Percentiles rank a stretch among this genome's conserved stretches.
Conservation (phyloP, 495 filamentous ascomycete genomes). For the Apiosordaria backusii region DNA sequence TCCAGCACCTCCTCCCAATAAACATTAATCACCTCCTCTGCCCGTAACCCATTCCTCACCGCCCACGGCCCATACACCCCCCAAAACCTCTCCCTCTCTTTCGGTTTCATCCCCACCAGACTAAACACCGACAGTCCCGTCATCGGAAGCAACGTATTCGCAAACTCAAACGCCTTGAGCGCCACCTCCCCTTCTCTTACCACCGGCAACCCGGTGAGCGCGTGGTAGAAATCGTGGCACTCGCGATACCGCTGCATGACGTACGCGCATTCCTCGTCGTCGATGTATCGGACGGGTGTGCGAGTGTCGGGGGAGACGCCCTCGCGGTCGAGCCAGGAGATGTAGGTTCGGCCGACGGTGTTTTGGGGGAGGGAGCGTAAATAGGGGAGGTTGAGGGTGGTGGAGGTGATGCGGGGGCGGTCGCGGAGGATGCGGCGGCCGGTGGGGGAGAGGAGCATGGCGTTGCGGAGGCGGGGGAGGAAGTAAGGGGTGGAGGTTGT, state of each 20-base stretch:
- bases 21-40: conserved; percentile 87
- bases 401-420: conserved; percentile 80
- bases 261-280: conserved; percentile 92
- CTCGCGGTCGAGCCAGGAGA: conserved; percentile 84
- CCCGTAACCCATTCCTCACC: conserved; percentile 69
- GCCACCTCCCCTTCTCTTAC: conserved; percentile 91
- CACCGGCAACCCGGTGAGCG: conserved; percentile 85
- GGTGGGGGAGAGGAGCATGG: conserved; percentile 79
- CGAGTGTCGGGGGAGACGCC: conserved; percentile 91
- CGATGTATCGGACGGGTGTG: conserved; percentile 76
- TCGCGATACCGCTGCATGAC: conserved; percentile 99
- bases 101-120: conserved; percentile 70
- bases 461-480: conserved; percentile 84
- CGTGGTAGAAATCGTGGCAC: conserved; percentile 98
- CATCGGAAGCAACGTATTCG: conserved; percentile 93
- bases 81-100: conserved; percentile 70
- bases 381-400: conserved; percentile 63
- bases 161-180: conserved; percentile 93
- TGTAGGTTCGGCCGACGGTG: conserved; percentile 83
- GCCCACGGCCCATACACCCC: conserved; percentile 86
- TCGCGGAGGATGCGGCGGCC: conserved; percentile 90
- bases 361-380: conserved; percentile 69
- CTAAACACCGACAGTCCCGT: conserved; percentile 67
- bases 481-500: conserved; percentile 93
- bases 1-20: conserved; percentile 97